These are phyloP conservation scores for Spergularia marina DNA, from an alignment of 148 eudicot genomes.

Conservation along the genomic window DNA sequence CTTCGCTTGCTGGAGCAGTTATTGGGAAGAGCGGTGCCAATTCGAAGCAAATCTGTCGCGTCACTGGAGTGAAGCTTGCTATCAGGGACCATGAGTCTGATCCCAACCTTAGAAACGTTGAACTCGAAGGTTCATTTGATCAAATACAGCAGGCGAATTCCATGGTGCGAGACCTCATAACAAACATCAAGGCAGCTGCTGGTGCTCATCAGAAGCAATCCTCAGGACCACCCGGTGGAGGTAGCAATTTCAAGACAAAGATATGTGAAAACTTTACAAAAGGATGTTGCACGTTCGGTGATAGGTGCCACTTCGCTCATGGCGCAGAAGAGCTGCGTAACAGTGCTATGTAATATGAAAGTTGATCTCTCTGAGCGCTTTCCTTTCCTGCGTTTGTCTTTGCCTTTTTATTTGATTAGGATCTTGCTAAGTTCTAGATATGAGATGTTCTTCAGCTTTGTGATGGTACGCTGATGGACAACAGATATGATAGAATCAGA, in stretches of 20 bases:
- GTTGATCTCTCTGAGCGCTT: too few relatives aligned
- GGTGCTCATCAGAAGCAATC: slow-evolving; percentile 32
- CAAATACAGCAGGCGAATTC: slow-evolving; percentile 76
- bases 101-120: slow-evolving; percentile 63
- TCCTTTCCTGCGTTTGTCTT: neutral
- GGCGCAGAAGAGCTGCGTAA: slow-evolving; percentile 68
- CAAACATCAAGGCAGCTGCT: slow-evolving; percentile 42
- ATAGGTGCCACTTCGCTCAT: slow-evolving; percentile 82
- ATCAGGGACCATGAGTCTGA: slow-evolving; percentile 80
- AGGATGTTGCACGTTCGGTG: slow-evolving; percentile 79
- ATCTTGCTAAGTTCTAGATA: neutral
- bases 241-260: neutral
- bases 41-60: slow-evolving; percentile 78
- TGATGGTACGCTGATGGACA: slow-evolving; percentile 1
- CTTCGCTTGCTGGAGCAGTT: slow-evolving; percentile 72
- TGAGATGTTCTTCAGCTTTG: slow-evolving; percentile 1
- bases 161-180: slow-evolving; percentile 87
- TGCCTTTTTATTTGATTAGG: too few relatives aligned
- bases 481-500: slow-evolving; percentile 5
- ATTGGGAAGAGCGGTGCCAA: slow-evolving; percentile 80
- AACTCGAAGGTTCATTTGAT: slow-evolving; percentile 84
- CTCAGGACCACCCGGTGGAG: slow-evolving; percentile 12
- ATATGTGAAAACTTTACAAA: slow-evolving; percentile 66
- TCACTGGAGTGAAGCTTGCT: slow-evolving; percentile 72
- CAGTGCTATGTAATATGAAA: slow-evolving; percentile 15